Evolutionary conservation across 73 alveolate species (phyloP).

Genomic region (Uronychia setigera): DNA sequence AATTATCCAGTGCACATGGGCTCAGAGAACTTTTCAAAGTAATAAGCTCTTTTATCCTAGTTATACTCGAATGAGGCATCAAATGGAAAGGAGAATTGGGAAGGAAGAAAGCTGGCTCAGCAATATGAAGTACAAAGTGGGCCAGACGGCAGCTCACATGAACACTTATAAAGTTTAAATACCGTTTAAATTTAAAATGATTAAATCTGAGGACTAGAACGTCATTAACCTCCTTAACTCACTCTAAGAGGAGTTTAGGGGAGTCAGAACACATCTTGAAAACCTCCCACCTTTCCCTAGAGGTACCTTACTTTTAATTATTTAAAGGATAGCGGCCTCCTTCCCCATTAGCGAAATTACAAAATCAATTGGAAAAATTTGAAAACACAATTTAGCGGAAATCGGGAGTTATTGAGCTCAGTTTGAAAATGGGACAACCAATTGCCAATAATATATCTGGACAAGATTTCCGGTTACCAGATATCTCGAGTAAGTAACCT

Average conservation of each 20-base stretch:
- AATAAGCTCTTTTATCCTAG: neutral
- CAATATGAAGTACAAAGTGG: neutral
- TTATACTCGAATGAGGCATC: neutral
- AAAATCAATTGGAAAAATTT: slow-evolving; percentile 53
- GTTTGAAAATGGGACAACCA: neutral
- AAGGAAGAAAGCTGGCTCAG: neutral
- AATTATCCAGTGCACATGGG: neutral
- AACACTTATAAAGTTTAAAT: neutral
- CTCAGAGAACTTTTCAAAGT: neutral
- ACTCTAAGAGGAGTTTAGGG: slow-evolving; percentile 31
- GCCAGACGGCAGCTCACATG: neutral
- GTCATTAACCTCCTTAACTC: neutral
- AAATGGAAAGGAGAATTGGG: neutral
- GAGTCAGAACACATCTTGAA: slow-evolving; percentile 42
- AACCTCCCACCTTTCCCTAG: slow-evolving; percentile 66
- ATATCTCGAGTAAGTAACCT: neutral
- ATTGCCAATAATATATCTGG: neutral
- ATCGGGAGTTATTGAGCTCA: slow-evolving; percentile 2
- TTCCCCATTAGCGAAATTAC: slow-evolving; percentile 56
- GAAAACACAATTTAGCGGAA: slow-evolving; percentile 16
- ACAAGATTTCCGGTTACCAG: neutral
- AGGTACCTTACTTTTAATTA: slow-evolving; percentile 18
- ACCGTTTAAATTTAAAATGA: neutral
- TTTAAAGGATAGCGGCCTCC: slow-evolving; percentile 56
- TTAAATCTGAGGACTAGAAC: neutral